Conservation (phyloP, 768 basidiomycete genomes). For the Xanthoconium purpureum region DNA sequence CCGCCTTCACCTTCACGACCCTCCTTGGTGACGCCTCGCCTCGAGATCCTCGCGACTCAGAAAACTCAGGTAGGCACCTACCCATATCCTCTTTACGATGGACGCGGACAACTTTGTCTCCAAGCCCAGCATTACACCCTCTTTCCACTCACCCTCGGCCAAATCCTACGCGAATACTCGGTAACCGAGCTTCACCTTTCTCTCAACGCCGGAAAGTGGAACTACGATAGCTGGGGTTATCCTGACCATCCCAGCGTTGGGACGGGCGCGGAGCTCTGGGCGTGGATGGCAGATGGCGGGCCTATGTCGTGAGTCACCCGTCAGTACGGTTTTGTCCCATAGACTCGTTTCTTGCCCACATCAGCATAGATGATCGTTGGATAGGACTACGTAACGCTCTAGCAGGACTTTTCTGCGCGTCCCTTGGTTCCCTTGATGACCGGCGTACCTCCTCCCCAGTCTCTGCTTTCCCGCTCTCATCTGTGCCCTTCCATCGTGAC, state of each 20-base stretch:
- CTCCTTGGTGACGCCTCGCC: conserved; percentile 51
- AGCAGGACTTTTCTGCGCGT: conserved; percentile 93
- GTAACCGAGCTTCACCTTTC: conserved; percentile 87
- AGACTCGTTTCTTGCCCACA: neutral
- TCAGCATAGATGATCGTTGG: conserved; percentile 77
- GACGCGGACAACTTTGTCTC: neutral
- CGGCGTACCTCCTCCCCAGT: conserved; percentile 69
- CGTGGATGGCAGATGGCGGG: conserved; percentile 79
- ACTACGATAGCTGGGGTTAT: conserved; percentile 79
- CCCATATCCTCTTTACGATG: neutral
- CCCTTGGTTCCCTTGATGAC: conserved; percentile 74
- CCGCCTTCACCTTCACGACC: conserved; percentile 79
- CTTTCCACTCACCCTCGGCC: conserved; percentile 83
- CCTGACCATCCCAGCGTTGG: conserved; percentile 75
- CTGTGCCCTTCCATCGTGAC: conserved; percentile 41
- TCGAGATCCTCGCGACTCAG: conserved; percentile 50
- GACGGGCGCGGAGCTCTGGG: conserved; percentile 87
- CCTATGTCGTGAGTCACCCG: conserved; percentile 43
- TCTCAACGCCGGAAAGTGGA: conserved; percentile 91
- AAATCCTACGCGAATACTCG: conserved; percentile 81
- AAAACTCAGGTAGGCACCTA: conserved; percentile 42
- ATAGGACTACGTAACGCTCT: conserved; percentile 82
- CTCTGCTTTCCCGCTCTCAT: conserved; percentile 62
- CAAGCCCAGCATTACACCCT: conserved; percentile 83
- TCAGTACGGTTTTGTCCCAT: neutral